Conservation (phyloP, 306 rosid genomes). For the Lagenaria siceraria region DNA sequence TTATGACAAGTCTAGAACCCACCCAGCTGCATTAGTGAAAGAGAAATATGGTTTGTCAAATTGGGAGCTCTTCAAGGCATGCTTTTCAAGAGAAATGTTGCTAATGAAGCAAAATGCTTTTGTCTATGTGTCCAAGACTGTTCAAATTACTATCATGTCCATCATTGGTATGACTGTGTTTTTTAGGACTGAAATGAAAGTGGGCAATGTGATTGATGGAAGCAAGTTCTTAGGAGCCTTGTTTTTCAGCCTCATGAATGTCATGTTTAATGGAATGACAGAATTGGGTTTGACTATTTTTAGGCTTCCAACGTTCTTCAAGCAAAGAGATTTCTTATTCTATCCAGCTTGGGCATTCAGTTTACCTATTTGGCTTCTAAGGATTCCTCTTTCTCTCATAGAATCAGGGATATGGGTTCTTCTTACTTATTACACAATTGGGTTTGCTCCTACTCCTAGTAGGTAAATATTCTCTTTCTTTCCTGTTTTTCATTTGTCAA, state of each 20-base stretch:
- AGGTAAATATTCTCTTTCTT: slow-evolving; percentile 17
- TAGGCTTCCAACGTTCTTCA: slow-evolving; percentile 55
- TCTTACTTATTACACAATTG: slow-evolving; percentile 65
- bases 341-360: slow-evolving; percentile 76
- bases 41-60: slow-evolving; percentile 56
- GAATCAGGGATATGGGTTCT: slow-evolving; percentile 62
- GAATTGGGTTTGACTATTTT: slow-evolving; percentile 44
- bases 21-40: slow-evolving; percentile 56
- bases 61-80: slow-evolving; percentile 61
- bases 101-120: slow-evolving; percentile 51
- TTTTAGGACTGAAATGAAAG: slow-evolving; percentile 47
- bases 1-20: slow-evolving; percentile 34
- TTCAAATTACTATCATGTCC: slow-evolving; percentile 42
- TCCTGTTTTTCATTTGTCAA: neutral
- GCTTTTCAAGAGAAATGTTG: slow-evolving; percentile 63
- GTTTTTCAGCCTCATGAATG: slow-evolving; percentile 43
- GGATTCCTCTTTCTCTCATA: slow-evolving; percentile 54
- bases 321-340: slow-evolving; percentile 64
- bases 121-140: slow-evolving; percentile 41
- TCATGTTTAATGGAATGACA: slow-evolving; percentile 73
- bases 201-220: slow-evolving; percentile 30
- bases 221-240: slow-evolving; percentile 52
- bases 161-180: slow-evolving; percentile 46
- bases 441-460: slow-evolving; percentile 64
- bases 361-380: slow-evolving; percentile 60